phyloP scores from a whole-genome alignment of 2,329 filamentous ascomycete genomes.

The Neonectria sp. region DNA sequence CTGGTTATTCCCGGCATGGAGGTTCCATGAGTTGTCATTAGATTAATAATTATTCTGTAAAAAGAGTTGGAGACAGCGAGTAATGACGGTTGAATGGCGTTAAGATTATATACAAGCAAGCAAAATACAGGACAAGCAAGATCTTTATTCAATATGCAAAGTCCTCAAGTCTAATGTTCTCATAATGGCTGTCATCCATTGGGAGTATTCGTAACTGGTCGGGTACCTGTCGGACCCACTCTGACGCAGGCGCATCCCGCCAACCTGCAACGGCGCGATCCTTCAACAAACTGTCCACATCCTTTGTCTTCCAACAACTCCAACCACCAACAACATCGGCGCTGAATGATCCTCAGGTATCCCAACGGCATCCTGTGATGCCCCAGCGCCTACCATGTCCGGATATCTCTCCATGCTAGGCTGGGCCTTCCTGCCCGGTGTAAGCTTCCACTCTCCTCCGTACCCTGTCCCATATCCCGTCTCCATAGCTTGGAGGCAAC shows the following conservation, averaged over 20 bases:
- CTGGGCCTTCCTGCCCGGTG: conserved; percentile 71
- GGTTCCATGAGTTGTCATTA: neutral
- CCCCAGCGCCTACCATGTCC: conserved; percentile 59
- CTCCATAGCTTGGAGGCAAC: neutral
- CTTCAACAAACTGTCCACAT: conserved; percentile 28
- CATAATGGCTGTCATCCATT: neutral
- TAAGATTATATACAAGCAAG: no score
- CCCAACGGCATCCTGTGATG: conserved; percentile 36
- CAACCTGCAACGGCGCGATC: conserved; percentile 15
- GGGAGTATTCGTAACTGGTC: neutral
- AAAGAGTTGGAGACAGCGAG: neutral
- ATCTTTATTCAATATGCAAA: neutral
- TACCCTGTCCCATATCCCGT: neutral
- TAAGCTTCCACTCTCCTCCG: conserved; percentile 50
- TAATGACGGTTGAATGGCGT: neutral
- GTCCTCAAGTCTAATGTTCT: neutral
- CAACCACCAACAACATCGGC: conserved; percentile 26
- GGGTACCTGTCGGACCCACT: conserved; percentile 40
- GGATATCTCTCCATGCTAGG: conserved; percentile 67
- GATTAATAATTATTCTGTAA: neutral
- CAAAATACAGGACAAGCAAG: neutral
- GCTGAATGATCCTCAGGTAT: conserved; percentile 13
- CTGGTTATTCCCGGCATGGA: neutral
- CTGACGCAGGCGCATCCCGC: conserved; percentile 43
- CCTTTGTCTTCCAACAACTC: conserved; percentile 14